A percentile compares a stretch with the other conserved stretches of the same genome.
Evolutionary conservation across 2,329 filamentous ascomycete species (phyloP).

Genomic region (Aspergillus thermomutatus): DNA sequence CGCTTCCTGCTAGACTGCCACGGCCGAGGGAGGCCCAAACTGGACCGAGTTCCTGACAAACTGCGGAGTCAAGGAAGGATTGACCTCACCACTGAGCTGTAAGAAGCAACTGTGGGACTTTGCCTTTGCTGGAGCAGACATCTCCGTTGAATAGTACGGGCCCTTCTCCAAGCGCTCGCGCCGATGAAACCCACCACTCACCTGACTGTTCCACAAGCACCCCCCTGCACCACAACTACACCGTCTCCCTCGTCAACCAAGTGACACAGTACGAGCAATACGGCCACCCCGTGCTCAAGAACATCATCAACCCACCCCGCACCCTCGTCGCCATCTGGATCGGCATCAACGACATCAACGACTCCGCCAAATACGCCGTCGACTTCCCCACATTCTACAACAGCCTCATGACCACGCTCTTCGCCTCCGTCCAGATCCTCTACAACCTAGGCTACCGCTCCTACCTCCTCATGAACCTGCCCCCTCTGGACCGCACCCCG

Average conservation of each 20-base stretch:
- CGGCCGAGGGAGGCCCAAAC: conserved; percentile 53
- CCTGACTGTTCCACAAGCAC: conserved; percentile 32
- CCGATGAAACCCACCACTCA: no score
- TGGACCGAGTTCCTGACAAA: conserved; percentile 54
- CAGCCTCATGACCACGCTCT: conserved; percentile 40
- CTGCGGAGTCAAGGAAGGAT: conserved; percentile 47
- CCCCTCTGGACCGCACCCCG: conserved; percentile 48
- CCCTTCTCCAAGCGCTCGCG: not conserved
- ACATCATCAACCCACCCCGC: conserved; percentile 27
- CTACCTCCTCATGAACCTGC: conserved; percentile 52
- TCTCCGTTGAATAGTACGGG: conserved; percentile 41
- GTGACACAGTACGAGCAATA: conserved; percentile 48
- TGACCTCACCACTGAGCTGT: conserved; percentile 45
- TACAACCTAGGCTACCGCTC: conserved; percentile 44
- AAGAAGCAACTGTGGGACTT: conserved; percentile 54
- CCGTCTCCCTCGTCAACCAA: conserved; percentile 50
- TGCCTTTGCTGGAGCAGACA: conserved; percentile 53
- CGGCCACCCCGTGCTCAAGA: conserved; percentile 39
- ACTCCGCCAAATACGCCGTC: conserved; percentile 44
- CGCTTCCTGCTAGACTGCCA: conserved; percentile 35
- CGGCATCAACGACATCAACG: conserved; percentile 56
- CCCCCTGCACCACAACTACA: conserved; percentile 51
- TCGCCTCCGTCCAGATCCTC: conserved; percentile 41
- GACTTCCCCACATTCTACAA: conserved; percentile 47
- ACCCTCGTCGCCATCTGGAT: conserved; percentile 54